Percentiles rank a stretch among this genome's conserved stretches.
phyloP scores from a whole-genome alignment of 441 rosid species.

The Theobroma grandiflorum region DNA sequence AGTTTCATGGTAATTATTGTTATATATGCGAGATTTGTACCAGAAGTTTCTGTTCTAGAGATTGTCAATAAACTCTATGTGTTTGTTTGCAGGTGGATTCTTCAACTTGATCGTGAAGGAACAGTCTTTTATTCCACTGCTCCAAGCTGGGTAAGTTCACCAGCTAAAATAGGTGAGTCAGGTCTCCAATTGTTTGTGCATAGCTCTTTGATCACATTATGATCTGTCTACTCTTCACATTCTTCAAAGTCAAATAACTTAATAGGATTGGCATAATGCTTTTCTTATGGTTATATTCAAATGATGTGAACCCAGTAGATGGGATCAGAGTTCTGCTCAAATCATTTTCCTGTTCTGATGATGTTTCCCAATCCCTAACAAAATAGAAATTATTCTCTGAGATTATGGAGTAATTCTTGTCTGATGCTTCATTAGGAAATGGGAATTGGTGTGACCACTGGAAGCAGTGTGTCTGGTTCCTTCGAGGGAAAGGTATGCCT shows the following conservation, averaged over 20 bases:
- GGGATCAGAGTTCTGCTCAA: not conserved
- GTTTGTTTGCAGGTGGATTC: constrained; percentile 72
- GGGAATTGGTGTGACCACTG: constrained; percentile 96
- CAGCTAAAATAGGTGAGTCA: constrained; percentile 48
- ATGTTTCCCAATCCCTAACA: not conserved
- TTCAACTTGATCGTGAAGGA: constrained; percentile 93
- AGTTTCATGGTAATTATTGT: constrained; percentile 72
- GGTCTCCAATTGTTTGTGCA: constrained; percentile 2
- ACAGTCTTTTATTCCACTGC: constrained; percentile 88
- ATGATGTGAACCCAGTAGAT: not conserved
- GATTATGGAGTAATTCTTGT: constrained; percentile 22
- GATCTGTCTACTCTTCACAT: not conserved
- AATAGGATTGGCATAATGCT: not conserved
- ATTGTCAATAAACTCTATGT: constrained; percentile 17
- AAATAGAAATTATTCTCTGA: not conserved
- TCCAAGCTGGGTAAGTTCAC: constrained; percentile 77
- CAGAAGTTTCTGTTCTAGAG: constrained; percentile 5
- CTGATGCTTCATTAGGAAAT: constrained; percentile 55
- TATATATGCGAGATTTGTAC: constrained; percentile 15
- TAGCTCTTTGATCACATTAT: not conserved
- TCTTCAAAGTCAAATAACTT: not conserved
- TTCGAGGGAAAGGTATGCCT: constrained; percentile 61
- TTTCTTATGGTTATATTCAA: constrained; percentile 1
- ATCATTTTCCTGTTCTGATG: not conserved
- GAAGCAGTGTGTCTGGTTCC: constrained; percentile 97